Evolutionary conservation across 139 green algal genomes (phyloP).

Genomic region (Auxenochlorella protothecoides): DNA sequence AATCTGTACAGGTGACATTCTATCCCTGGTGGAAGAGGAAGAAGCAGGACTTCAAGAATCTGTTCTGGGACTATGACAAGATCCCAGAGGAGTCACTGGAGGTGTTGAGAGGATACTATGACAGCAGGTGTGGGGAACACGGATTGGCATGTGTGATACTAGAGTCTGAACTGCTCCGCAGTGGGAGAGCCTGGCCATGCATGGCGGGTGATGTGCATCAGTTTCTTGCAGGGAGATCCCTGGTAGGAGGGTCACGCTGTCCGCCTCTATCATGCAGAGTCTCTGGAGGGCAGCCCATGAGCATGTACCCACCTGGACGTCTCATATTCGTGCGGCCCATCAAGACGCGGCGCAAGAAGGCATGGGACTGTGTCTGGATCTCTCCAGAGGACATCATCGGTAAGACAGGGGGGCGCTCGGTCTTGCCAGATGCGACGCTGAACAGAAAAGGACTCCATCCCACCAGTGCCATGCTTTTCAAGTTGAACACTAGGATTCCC

Average conservation of each 20-base stretch:
- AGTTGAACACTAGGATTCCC: too few species aligned
- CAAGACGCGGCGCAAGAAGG: conserved; percentile 21
- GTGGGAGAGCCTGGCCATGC: too few species aligned
- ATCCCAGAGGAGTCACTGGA: conserved; percentile 23
- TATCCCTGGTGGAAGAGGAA: conserved; percentile 27
- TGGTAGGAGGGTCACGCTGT: too few species aligned
- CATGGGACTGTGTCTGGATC: conserved; percentile 23
- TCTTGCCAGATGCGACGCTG: too few species aligned
- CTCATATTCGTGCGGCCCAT: conserved; percentile 43
- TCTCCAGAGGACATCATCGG: conserved; percentile 21
- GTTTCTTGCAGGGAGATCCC: too few species aligned
- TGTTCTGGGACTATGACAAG: conserved; percentile 29
- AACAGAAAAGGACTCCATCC: too few species aligned
- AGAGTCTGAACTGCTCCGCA: too few species aligned
- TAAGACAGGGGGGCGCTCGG: neutral
- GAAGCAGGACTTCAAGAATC: conserved; percentile 6
- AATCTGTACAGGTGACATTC: conserved; percentile 21
- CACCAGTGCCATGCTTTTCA: too few species aligned
- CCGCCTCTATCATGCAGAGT: too few species aligned
- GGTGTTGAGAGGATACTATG: conserved; percentile 17
- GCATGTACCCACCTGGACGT: conserved; percentile 40
- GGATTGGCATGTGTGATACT: too few species aligned
- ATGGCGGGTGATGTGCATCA: too few species aligned
- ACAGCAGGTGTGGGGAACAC: conserved; percentile 4
- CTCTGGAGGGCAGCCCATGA: conserved; percentile 5